These are phyloP conservation scores for Cyclostephanos tholiformis DNA, from an alignment of 108 stramenopile species.

Conservation along the genomic window DNA sequence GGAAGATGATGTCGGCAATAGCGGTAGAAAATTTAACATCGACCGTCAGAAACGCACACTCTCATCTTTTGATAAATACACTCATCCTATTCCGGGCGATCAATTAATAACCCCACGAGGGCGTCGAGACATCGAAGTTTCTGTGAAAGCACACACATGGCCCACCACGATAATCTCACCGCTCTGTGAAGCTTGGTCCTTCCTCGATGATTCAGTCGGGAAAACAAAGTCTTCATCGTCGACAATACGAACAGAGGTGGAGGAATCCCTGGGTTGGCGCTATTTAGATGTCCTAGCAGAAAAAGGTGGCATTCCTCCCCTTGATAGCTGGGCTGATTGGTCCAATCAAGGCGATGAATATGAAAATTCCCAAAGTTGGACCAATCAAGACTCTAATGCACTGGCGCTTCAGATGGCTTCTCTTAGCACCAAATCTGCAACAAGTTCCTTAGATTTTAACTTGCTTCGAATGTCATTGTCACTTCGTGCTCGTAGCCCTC, in stretches of 20 bases:
- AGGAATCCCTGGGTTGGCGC: conserved; percentile 13
- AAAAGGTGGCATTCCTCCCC: conserved; percentile 15
- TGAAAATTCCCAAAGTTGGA: conserved; percentile 17
- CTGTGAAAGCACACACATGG: conserved; percentile 72
- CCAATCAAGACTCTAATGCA: conserved; percentile 35
- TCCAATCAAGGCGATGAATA: conserved; percentile 7
- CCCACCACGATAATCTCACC: conserved; percentile 66
- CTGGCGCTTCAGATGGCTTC: conserved; percentile 44
- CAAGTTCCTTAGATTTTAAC: conserved; percentile 33
- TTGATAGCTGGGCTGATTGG: conserved; percentile 26
- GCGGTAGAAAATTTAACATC: conserved; percentile 4
- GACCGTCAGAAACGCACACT: conserved; percentile 9
- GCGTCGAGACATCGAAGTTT: conserved; percentile 69
- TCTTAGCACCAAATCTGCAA: conserved; percentile 15
- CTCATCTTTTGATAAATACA: conserved; percentile 34
- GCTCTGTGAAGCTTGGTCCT: conserved; percentile 77
- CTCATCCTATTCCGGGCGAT: conserved; percentile 29
- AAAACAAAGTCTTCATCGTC: conserved; percentile 10
- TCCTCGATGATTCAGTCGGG: conserved; percentile 29
- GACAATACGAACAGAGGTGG: neutral
- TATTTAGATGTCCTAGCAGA: conserved; percentile 50
- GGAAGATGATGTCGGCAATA: neutral
- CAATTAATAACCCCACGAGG: conserved; percentile 28
- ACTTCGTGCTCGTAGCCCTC: conserved; percentile 70
- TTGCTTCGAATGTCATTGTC: conserved; percentile 58